phyloP scores from a whole-genome alignment of 208 protist genomes.

The Angomonas deanei region DNA sequence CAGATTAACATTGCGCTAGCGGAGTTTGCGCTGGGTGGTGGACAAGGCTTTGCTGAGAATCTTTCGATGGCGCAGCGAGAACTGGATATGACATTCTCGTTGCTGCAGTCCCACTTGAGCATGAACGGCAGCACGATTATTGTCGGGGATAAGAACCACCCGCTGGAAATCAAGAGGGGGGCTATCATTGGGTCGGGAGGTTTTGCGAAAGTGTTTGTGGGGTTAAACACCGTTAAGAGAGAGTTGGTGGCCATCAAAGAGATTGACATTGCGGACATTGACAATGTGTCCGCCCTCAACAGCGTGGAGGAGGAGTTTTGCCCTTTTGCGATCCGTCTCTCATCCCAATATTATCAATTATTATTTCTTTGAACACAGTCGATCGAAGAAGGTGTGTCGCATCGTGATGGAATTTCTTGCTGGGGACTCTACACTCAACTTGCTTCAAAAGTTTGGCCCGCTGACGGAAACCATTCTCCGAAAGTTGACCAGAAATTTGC shows the following conservation, averaged over 20 bases:
- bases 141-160: slow-evolving; percentile 44
- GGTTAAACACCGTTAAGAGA: slow-evolving; percentile 73
- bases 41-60: slow-evolving; percentile 8
- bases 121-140: slow-evolving; percentile 64
- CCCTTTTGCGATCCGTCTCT: slow-evolving; percentile 65
- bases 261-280: slow-evolving; percentile 73
- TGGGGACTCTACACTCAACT: slow-evolving; percentile 72
- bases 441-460: slow-evolving; percentile 78
- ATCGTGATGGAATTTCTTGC: slow-evolving; percentile 88
- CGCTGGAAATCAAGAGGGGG: slow-evolving; percentile 68
- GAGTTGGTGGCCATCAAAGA: slow-evolving; percentile 89
- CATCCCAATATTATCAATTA: slow-evolving; percentile 90
- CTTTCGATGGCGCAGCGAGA: slow-evolving; percentile 21
- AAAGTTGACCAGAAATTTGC: slow-evolving; percentile 57
- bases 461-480: slow-evolving; percentile 76
- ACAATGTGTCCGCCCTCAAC: slow-evolving; percentile 60
- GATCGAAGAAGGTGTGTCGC: slow-evolving; percentile 78
- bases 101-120: slow-evolving; percentile 48
- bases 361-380: slow-evolving; percentile 82
- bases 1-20: not conserved
- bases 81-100: slow-evolving; percentile 40
- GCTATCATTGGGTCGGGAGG: slow-evolving; percentile 74
- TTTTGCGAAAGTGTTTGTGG: slow-evolving; percentile 81
- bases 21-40: slow-evolving; percentile 13
- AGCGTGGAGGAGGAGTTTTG: slow-evolving; percentile 84